Base-by-base conservation (phyloP, 371 early-diverging fungal species). In the Chytridiales sp. region DNA sequence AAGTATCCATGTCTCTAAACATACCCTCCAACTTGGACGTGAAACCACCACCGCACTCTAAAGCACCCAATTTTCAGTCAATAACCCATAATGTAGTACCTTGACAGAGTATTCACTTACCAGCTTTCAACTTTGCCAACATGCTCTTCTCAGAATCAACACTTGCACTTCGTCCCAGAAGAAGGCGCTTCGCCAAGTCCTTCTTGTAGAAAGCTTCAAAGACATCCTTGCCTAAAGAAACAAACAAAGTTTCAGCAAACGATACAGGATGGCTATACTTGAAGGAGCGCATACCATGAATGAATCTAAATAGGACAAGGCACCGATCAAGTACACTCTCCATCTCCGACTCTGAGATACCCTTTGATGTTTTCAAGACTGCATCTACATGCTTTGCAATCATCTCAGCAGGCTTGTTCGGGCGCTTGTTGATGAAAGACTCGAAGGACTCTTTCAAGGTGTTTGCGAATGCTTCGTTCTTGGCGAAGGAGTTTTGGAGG, bases 161-260 rank as follows among this genome's bases (percentile, higher is more conserved):
- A 6, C 88, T 88, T 0, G 87, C 81, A 67, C 85, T 87, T 54
- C 83, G 86, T 44, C 83, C 81, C 36, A 89, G 72, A 11, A 97
- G 66, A 35, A 98, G 76, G 9, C 98, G 82, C 61, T 89, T 91
- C 24, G 97, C 91, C 49, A 98, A 72, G 57, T 88, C 89, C 9
- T 87, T 83, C 58, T 93, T 94, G 72, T 95, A 96, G 62, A 93
- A 96, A 1, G 89, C 91, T 68, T 97, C 97, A 71, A 98, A 98
- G 15, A 92, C 80, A 70, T 96, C 96, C 68, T 95, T 97, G 53
- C 88, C 78, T 74, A 19, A 26, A 4, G 47, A 34, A 34, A 39
- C 29, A n/a, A 4, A 48, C 5, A 49, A 30, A 19, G 26, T 35
- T 13, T 8, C 19, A 59, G 39, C 22, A 11, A 42, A 19, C 15